Conservation (phyloP, 495 filamentous ascomycete genomes). For the Extremus antarcticus region DNA sequence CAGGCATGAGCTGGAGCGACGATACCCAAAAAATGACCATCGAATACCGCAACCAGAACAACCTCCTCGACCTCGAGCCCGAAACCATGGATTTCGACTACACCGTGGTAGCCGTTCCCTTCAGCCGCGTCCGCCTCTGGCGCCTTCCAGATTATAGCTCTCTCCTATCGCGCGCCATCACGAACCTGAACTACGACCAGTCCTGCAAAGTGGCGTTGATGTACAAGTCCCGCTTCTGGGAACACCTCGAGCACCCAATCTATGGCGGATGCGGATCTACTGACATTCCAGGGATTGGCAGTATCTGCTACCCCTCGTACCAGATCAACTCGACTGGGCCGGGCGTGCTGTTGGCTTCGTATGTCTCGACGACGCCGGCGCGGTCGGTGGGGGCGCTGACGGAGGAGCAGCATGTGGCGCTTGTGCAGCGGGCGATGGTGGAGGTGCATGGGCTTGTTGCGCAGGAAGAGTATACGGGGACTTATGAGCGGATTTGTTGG, state of each 20-base stretch:
- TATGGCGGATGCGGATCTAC: constrained; percentile 48
- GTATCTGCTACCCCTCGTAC: constrained; percentile 54
- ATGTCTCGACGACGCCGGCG: constrained; percentile 38
- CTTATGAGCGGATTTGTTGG: constrained; percentile 51
- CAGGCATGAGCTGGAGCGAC: constrained; percentile 33
- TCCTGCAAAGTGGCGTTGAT: constrained; percentile 58
- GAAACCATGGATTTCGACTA: constrained; percentile 46
- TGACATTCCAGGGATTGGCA: constrained; percentile 49
- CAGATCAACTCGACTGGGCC: constrained; percentile 51
- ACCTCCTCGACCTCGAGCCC: constrained; percentile 15
- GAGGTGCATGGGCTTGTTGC: constrained; percentile 50
- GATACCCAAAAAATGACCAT: constrained; percentile 12
- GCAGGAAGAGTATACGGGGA: constrained; percentile 47
- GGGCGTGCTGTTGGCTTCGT: constrained; percentile 51
- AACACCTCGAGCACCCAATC: constrained; percentile 49
- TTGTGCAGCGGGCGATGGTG: constrained; percentile 47
- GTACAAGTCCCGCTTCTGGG: constrained; percentile 59
- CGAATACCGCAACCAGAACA: constrained; percentile 15
- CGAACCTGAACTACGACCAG: constrained; percentile 43
- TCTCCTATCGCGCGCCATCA: constrained; percentile 48
- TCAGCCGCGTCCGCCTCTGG: constrained; percentile 40
- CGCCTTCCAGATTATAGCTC: constrained; percentile 35
- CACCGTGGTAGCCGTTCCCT: constrained; percentile 52
- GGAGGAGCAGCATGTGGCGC: constrained; percentile 43
- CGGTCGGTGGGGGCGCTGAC: constrained; percentile 36